Percentiles rank a stretch among this genome's conserved stretches.
Evolutionary conservation across 2,329 filamentous ascomycete species (phyloP).

Genomic region (Claviceps spartinae): DNA sequence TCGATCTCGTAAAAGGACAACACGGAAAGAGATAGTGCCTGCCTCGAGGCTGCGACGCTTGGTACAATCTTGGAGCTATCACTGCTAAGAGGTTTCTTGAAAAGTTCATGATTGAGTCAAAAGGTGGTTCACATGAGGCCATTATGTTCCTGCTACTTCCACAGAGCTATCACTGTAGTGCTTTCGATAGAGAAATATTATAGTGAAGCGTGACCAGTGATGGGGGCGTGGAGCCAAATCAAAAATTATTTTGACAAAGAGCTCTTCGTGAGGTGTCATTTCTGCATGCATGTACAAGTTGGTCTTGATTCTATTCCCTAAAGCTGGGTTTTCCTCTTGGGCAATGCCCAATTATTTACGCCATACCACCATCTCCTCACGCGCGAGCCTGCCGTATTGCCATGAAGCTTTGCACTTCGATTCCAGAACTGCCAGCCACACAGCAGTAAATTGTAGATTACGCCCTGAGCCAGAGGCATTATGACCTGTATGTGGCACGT

Average conservation of each 20-base stretch:
- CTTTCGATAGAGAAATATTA: background rate
- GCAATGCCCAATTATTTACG: slow-evolving; percentile 80
- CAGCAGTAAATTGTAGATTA: slow-evolving; percentile 75
- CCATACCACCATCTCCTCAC: slow-evolving; percentile 88
- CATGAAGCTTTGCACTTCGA: slow-evolving; percentile 59
- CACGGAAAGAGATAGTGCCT: background rate
- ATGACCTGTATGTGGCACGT: slow-evolving; percentile 44
- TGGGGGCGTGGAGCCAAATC: background rate
- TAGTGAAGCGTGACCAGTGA: background rate
- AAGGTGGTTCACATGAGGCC: background rate
- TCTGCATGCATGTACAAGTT: background rate
- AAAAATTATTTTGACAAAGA: background rate
- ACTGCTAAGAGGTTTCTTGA: background rate
- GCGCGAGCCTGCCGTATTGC: slow-evolving; percentile 61
- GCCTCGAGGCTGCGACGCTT: background rate
- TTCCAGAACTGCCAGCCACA: slow-evolving; percentile 90
- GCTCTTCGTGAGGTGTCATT: background rate
- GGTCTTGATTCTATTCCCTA: background rate
- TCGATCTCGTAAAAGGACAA: background rate
- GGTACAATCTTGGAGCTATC: background rate
- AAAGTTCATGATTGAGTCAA: background rate
- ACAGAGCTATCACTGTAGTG: background rate
- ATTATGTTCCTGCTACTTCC: too few species aligned
- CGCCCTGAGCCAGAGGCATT: slow-evolving; percentile 76
- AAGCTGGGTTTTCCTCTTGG: slow-evolving; percentile 30